A percentile compares a stretch with the other conserved stretches of the same genome.
These are phyloP conservation scores for Uromyces viciae-fabae DNA, from an alignment of 1,284 basidiomycete species.

Conservation along the genomic window DNA sequence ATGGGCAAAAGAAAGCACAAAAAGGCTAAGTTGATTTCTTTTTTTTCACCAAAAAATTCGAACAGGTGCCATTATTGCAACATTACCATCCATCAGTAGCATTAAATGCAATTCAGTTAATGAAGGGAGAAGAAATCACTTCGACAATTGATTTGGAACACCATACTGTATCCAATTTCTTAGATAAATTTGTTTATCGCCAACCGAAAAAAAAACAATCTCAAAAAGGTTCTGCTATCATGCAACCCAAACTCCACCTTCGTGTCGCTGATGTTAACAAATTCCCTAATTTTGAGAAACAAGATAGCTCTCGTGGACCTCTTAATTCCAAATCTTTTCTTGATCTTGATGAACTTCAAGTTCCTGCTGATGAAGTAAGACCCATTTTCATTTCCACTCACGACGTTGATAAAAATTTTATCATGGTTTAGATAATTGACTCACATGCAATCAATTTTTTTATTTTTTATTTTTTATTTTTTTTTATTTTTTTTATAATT, in stretches of 20 bases:
- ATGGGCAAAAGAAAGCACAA: background rate
- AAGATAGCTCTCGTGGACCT: slow-evolving; percentile 60
- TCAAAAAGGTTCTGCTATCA: slow-evolving; percentile 73
- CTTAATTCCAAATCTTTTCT: slow-evolving; percentile 65
- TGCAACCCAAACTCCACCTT: slow-evolving; percentile 81
- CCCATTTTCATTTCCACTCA: too few relatives aligned
- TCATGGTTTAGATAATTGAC: too few relatives aligned
- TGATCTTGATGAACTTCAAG: slow-evolving; percentile 83
- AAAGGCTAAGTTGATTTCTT: background rate
- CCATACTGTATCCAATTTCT: slow-evolving; percentile 87
- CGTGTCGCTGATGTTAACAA: slow-evolving; percentile 54
- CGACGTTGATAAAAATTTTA: too few relatives aligned
- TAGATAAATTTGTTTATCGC: slow-evolving; percentile 86
- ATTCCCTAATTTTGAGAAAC: slow-evolving; percentile 61
- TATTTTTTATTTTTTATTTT: too few relatives aligned
- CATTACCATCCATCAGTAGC: slow-evolving; percentile 92
- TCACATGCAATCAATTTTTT: too few relatives aligned
- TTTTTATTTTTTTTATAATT: slow-evolving; percentile 54
- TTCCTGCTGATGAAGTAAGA: slow-evolving; percentile 54
- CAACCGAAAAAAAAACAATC: slow-evolving; percentile 81
- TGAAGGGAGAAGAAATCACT: slow-evolving; percentile 64
- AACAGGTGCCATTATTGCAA: slow-evolving; percentile 68
- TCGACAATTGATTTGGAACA: slow-evolving; percentile 73
- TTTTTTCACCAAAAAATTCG: slow-evolving; percentile 1
- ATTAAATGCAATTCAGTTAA: slow-evolving; percentile 77